Percentiles rank a stretch among this genome's conserved stretches.
Conservation (phyloP, 1,139 yeast species). For the Geotrichum carabidarum region DNA sequence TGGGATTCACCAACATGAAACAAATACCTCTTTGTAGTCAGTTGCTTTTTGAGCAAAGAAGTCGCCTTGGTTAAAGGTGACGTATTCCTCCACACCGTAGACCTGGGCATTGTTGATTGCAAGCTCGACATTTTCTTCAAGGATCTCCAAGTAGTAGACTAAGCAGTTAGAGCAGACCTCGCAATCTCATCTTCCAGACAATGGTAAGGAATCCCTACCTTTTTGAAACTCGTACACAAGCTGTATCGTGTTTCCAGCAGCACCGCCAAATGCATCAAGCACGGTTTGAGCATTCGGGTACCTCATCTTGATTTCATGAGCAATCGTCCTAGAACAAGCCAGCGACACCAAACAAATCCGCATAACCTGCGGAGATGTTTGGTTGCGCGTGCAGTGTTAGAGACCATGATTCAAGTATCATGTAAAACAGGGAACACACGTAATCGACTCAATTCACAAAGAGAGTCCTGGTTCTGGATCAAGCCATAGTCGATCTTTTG, state of each 20-base stretch:
- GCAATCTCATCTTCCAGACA: too few species aligned
- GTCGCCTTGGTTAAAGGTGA: constrained; percentile 42
- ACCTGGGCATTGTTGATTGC: constrained; percentile 68
- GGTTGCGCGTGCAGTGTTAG: too few species aligned
- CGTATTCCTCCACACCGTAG: constrained; percentile 49
- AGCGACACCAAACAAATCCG: neutral
- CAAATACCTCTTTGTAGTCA: too few species aligned
- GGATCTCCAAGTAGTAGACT: constrained; percentile 66
- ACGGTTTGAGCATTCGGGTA: constrained; percentile 46
- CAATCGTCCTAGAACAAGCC: constrained; percentile 37
- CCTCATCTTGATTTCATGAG: constrained; percentile 51
- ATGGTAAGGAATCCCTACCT: constrained; percentile 18
- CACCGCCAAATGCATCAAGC: constrained; percentile 84
- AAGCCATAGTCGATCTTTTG: neutral
- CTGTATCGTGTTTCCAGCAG: constrained; percentile 90
- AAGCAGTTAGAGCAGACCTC: neutral
- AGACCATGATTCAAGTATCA: neutral
- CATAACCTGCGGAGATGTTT: neutral
- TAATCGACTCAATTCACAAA: neutral
- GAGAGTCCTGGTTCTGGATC: too few species aligned
- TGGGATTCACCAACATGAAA: constrained; percentile 31
- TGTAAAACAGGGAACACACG: too few species aligned
- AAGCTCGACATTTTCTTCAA: constrained; percentile 56
- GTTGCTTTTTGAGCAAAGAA: constrained; percentile 41
- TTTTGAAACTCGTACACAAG: constrained; percentile 55